Evolutionary conservation across 352 stramenopile genomes (phyloP), one percentile per base, ranked within the genome.

Genomic region (Globisporangium perplexum): DNA sequence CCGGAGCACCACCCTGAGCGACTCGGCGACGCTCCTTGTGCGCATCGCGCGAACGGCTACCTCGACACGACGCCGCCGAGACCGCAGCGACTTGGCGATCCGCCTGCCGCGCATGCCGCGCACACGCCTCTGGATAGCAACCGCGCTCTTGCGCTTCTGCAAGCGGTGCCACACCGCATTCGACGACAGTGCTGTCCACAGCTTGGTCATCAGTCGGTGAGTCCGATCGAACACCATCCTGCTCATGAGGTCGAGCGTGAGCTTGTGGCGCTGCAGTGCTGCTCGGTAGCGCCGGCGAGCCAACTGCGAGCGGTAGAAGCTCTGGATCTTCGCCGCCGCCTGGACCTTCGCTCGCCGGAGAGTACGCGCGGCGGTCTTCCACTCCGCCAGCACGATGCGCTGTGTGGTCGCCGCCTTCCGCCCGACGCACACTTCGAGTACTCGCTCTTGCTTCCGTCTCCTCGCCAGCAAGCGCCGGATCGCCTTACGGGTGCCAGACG

Each of bases 101-200:
- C 56, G 59, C 5, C 78, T 55, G 20, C 62, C 72, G 12, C 81
- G 57, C n/a, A 83, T 59, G 7, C 75, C 78, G 24, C 75, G 63
- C 5, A 62, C 54, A 33, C 72, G 68, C 20, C 68, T 74, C 31
- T 89, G 78, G 57, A 87, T 84, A 1, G 52, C 51, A 12, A 73
- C 52, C n/a, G 72, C 78, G 48, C 62, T 76, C 12, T 49, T 60
- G 26, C 65, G 56, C 44, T 87, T 89, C 28, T 59, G 63, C 18
- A 82, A 62, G 7, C 65, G 69, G 50, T 68, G 66, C 47, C 59
- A 72, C 11, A 87, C n/a, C n/a, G 78, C 72, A 26, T 87, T 70
- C 18, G 67, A 70, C 18, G 63, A 59, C 3, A 89, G 50, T 20
- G 64, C 61, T 2, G 54, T 69, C 78, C 75, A 89, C 17, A 30